A percentile compares a stretch with the other conserved stretches of the same genome.
Conservation (phyloP, 805 yeast species). For the Jamesozyma spencerorum region DNA sequence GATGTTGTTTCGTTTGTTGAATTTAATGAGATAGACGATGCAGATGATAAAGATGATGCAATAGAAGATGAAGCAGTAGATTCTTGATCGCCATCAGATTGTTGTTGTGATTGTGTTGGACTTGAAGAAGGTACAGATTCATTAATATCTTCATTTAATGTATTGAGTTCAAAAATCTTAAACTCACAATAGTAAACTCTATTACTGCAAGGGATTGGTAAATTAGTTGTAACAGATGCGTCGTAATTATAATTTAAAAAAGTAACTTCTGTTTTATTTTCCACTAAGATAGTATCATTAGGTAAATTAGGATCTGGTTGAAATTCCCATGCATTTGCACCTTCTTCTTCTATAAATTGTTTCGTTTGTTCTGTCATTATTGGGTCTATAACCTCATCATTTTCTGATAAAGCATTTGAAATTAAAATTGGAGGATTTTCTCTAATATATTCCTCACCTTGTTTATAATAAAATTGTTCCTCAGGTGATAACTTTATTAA, state of each 20-base stretch:
- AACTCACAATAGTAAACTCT: constrained; percentile 86
- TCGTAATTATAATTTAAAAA: constrained; percentile 49
- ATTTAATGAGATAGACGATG: not conserved
- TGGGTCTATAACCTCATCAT: constrained; percentile 24
- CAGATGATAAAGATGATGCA: not conserved
- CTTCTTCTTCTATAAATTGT: constrained; percentile 70
- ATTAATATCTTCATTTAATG: constrained; percentile 1
- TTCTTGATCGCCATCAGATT: too few relatives aligned
- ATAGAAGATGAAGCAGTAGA: too few relatives aligned
- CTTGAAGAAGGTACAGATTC: not conserved
- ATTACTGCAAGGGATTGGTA: constrained; percentile 74
- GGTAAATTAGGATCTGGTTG: constrained; percentile 44
- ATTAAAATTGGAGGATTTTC: constrained; percentile 37
- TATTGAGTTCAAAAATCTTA: constrained; percentile 64
- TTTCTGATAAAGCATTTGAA: constrained; percentile 12
- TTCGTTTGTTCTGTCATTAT: constrained; percentile 28
- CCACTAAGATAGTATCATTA: constrained; percentile 49
- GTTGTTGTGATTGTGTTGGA: not conserved
- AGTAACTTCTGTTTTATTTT: constrained; percentile 54
- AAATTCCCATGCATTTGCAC: constrained; percentile 86
- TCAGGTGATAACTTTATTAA: constrained; percentile 46
- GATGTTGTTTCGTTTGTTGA: not conserved
- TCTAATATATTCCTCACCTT: constrained; percentile 33
- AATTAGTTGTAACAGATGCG: constrained; percentile 64
- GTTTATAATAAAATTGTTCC: constrained; percentile 33